Evolutionary conservation across 2,329 filamentous ascomycete genomes (phyloP).

Genomic region (Ophiosphaerella korrae): DNA sequence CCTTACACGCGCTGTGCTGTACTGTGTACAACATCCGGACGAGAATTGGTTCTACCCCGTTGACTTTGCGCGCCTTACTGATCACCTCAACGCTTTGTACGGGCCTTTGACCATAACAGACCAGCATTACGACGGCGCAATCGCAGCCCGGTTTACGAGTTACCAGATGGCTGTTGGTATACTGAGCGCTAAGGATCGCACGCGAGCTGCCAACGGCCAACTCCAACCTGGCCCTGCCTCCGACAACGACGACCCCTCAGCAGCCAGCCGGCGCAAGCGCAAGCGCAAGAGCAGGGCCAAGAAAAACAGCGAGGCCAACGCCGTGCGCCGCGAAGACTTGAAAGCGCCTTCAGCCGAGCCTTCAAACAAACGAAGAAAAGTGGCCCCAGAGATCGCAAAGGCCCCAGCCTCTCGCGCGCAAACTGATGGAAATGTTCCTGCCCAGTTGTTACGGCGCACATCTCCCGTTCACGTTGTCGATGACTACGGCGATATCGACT

Average conservation of each 20-base stretch:
- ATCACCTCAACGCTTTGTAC: background rate
- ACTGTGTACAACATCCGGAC: conserved; percentile 16
- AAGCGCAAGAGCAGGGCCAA: background rate
- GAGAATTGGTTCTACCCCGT: conserved; percentile 26
- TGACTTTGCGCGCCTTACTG: conserved; percentile 18
- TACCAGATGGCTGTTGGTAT: background rate
- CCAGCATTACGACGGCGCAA: conserved; percentile 13
- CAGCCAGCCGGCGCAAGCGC: background rate
- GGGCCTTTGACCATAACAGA: conserved; percentile 11
- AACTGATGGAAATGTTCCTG: no score
- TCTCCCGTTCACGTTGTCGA: background rate
- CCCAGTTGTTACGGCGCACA: no score
- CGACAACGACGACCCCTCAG: background rate
- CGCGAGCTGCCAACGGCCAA: conserved; percentile 6
- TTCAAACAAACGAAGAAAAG: conserved; percentile 1
- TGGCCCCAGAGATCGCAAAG: background rate
- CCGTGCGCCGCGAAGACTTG: background rate
- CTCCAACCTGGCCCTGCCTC: background rate
- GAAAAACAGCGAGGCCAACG: background rate
- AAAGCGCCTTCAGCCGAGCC: background rate
- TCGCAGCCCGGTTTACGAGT: conserved; percentile 12
- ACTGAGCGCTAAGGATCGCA: background rate
- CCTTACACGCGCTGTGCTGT: conserved; percentile 26
- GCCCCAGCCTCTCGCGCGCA: background rate
- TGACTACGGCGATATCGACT: conserved; percentile 7